Evolutionary conservation across 768 basidiomycete species (phyloP), one percentile per base, ranked within the genome.

Genomic region (Coprinopsis sp.): DNA sequence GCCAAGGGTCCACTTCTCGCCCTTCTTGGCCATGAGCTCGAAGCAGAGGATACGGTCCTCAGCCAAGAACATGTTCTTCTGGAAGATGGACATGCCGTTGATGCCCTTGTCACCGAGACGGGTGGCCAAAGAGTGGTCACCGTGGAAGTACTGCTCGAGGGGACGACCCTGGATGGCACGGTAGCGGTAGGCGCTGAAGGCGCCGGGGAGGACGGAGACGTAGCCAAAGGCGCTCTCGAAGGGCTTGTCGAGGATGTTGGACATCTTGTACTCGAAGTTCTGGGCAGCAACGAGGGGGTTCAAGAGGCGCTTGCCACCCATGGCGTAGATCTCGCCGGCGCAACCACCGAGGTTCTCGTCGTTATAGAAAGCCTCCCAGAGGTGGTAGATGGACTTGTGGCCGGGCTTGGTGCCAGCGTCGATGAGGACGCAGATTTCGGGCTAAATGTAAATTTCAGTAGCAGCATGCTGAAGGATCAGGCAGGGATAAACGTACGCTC

Each of bases 191-290:
- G 93, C 93, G 7, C 91, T 93, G 77, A 98, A 97, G 40, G 94
- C 94, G 61, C 94, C 94, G 43, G 94, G 94, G 46, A 96, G 71
- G 52, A 97, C 94, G 30, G 91, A 92, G 8, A 93, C 91, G 55
- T 96, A 97, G 24, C 94, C 94, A 57, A 97, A 97, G 53, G 88
- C 86, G 62, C 90, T 92, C 68, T 98, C 94, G 43, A 93, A 73
- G 1, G 94, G 94, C 63, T 96, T 94, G 64, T 94, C 96, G 16
- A 97, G 73, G 59, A 98, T 96, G 66, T 97, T 96, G 36, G 91
- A 93, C 90, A 97, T 95, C 70, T 92, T 96, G 71, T 96, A 96
- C 68, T 94, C 92, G 57, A 94, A 94, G 67, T 97, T 96, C 64
- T 97, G 94, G 14, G 94, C 92, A 6, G 94, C 94, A 27, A 97